Evolutionary conservation across 2,329 filamentous ascomycete genomes (phyloP), one percentile per base, ranked within the genome.

Genomic region (Aspergillus carbonarius): DNA sequence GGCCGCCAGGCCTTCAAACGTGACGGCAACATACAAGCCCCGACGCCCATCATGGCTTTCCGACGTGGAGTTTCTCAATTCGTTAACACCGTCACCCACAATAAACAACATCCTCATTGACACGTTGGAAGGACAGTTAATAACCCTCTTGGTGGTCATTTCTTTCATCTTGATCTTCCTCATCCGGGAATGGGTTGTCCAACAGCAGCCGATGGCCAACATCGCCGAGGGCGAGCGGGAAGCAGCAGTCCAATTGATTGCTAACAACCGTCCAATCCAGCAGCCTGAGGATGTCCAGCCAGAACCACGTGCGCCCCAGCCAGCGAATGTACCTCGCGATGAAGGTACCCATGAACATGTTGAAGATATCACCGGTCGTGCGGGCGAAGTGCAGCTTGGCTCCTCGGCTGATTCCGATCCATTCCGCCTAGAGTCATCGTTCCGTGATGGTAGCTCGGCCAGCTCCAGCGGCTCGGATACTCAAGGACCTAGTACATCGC

Each of bases 161-260:
- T 92, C 89, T 58, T 99, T 98, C 74, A 97, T 99, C 59, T 79
- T 99, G n/a, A 88, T 99, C 42, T 99, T 99, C 66, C 78, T 99
- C 4, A 97, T 99, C 48, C 83, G 96, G 48, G 95, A 99, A 77
- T 99, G 96, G 84, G 95, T 99, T 52, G 92, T 99, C 9, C 95
- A 99, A 73, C 95, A 99, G 73, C 95, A 99, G 71, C 95, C 93
- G 5, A 88, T 93, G 63, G 89, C 95, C 66, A 96, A 96, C 68
- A 88, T 95, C 80, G 88, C 87, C 0, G 88, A 76, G 63, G 73
- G 70, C 9, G 78, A 72, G 68, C 81, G 74, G 60, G 79, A 76
- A 69, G 85, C 83, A 10, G 83, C 79, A 7, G 76, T 76, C n/a
- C 80, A 79, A 54, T 57, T 78, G 37, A 73, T 78, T 50, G 75